phyloP scores from a whole-genome alignment of 1,284 basidiomycete genomes.

The Cutaneotrichosporon curvatum region DNA sequence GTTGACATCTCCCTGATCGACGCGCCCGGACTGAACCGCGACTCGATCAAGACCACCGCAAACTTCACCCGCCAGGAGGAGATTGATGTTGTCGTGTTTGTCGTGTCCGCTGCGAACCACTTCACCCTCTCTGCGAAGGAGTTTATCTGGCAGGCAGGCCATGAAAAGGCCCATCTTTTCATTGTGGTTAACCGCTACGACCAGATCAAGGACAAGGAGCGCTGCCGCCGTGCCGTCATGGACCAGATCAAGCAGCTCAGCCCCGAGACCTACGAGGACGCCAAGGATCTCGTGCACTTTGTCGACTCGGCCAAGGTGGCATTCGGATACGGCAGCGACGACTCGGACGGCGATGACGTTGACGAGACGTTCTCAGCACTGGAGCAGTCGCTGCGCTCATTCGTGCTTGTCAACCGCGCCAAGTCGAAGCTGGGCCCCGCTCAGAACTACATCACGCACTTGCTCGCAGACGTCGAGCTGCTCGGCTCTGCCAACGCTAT shows the following conservation, averaged over 20 bases:
- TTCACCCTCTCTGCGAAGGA: slow-evolving; percentile 95
- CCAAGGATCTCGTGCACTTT: slow-evolving; percentile 93
- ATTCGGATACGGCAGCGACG: slow-evolving; percentile 29
- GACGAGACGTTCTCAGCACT: slow-evolving; percentile 71
- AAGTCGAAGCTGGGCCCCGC: slow-evolving; percentile 94
- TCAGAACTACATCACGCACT: slow-evolving; percentile 84
- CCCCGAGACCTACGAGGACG: slow-evolving; percentile 84
- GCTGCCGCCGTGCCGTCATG: slow-evolving; percentile 79
- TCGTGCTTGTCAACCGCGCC: slow-evolving; percentile 88
- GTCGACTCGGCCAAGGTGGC: slow-evolving; percentile 70
- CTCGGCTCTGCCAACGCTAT: slow-evolving; percentile 80
- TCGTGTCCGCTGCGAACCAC: slow-evolving; percentile 97
- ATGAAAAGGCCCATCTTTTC: slow-evolving; percentile 97
- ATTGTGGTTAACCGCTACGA: slow-evolving; percentile 97
- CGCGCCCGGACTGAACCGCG: slow-evolving; percentile 93
- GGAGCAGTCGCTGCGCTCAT: slow-evolving; percentile 86
- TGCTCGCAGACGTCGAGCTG: slow-evolving; percentile 81
- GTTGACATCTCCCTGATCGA: slow-evolving; percentile 98
- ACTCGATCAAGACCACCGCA: slow-evolving; percentile 91
- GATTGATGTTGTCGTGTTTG: slow-evolving; percentile 98
- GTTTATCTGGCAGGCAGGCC: slow-evolving; percentile 86
- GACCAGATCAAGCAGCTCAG: slow-evolving; percentile 92
- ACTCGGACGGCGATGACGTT: slow-evolving; percentile 31
- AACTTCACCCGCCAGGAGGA: slow-evolving; percentile 94
- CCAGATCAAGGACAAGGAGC: slow-evolving; percentile 90